Evolutionary conservation across 2,329 filamentous ascomycete genomes (phyloP).

Genomic region (Alternaria brassicicola): DNA sequence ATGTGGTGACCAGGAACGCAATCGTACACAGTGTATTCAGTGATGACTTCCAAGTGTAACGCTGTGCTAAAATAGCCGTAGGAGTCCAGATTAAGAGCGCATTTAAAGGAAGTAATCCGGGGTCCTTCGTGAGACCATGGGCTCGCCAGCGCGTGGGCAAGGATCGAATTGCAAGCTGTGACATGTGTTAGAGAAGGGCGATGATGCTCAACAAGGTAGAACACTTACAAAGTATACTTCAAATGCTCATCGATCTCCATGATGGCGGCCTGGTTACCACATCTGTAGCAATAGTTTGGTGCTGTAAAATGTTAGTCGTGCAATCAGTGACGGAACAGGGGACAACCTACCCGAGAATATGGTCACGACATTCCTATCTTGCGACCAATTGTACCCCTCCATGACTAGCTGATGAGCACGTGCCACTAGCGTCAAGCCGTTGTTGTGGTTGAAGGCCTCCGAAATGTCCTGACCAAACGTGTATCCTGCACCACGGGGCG

Average conservation of each 20-base stretch:
- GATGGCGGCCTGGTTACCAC: slow-evolving; percentile 98
- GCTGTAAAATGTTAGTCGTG: slow-evolving; percentile 49
- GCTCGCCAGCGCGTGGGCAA: slow-evolving; percentile 94
- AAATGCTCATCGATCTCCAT: slow-evolving; percentile 99
- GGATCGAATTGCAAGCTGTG: slow-evolving; percentile 97
- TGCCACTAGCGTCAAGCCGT: slow-evolving; percentile 92
- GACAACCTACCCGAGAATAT: slow-evolving; percentile 77
- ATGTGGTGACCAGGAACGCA: slow-evolving; percentile 11
- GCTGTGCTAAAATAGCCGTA: slow-evolving; percentile 24
- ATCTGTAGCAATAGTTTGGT: slow-evolving; percentile 90
- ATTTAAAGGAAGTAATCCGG: slow-evolving; percentile 95
- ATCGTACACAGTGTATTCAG: slow-evolving; percentile 16
- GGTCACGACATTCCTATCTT: slow-evolving; percentile 96
- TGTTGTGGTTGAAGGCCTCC: slow-evolving; percentile 99
- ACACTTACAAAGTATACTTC: slow-evolving; percentile 97
- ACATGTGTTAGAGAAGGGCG: slow-evolving; percentile 27
- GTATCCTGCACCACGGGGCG: slow-evolving; percentile 90
- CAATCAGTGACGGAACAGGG: background rate
- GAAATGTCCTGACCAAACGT: slow-evolving; percentile 97
- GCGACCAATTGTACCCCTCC: slow-evolving; percentile 99
- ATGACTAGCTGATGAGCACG: slow-evolving; percentile 98
- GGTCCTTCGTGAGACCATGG: slow-evolving; percentile 94
- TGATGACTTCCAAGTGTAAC: slow-evolving; percentile 10
- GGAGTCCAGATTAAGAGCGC: slow-evolving; percentile 19
- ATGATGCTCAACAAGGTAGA: background rate